phyloP scores from a whole-genome alignment of 192 early-diverging fungal genomes.

The Ramicandelaber brevisporus region DNA sequence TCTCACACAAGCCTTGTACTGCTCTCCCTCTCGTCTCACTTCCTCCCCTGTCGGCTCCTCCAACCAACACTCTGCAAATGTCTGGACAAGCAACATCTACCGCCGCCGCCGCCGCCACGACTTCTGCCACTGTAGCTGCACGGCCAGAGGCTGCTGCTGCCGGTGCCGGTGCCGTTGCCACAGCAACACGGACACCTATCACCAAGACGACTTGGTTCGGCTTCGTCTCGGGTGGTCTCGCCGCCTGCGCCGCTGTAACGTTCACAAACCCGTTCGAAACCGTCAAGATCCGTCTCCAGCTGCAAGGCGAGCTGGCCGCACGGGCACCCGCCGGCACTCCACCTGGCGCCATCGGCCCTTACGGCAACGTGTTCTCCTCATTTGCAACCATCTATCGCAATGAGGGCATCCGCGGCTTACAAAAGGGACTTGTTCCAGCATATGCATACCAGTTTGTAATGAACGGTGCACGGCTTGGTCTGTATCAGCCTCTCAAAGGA shows the following conservation, averaged over 20 bases:
- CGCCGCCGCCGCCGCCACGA: too few relatives aligned
- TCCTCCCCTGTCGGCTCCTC: too few relatives aligned
- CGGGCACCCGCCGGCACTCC: conserved; percentile 10
- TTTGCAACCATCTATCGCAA: conserved; percentile 45
- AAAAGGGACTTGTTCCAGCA: conserved; percentile 64
- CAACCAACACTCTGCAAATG: too few relatives aligned
- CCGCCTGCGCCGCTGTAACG: conserved; percentile 77
- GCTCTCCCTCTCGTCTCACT: too few relatives aligned
- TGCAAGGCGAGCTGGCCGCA: conserved; percentile 65
- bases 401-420: conserved; percentile 68
- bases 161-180: too few relatives aligned
- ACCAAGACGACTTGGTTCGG: conserved; percentile 15
- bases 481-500: conserved; percentile 66
- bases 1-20: too few relatives aligned
- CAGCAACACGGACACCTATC: too few relatives aligned
- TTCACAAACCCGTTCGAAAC: conserved; percentile 93
- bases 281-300: conserved; percentile 79
- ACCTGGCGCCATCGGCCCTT: conserved; percentile 19
- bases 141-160: too few relatives aligned
- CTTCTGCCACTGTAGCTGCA: too few relatives aligned
- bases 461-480: conserved; percentile 76
- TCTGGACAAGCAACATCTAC: too few relatives aligned
- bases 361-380: conserved; percentile 53
- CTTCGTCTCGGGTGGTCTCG: conserved; percentile 56
- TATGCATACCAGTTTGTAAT: conserved; percentile 81